phyloP scores from a whole-genome alignment of 129 eudicot genomes.

The Sambucus nigra region DNA sequence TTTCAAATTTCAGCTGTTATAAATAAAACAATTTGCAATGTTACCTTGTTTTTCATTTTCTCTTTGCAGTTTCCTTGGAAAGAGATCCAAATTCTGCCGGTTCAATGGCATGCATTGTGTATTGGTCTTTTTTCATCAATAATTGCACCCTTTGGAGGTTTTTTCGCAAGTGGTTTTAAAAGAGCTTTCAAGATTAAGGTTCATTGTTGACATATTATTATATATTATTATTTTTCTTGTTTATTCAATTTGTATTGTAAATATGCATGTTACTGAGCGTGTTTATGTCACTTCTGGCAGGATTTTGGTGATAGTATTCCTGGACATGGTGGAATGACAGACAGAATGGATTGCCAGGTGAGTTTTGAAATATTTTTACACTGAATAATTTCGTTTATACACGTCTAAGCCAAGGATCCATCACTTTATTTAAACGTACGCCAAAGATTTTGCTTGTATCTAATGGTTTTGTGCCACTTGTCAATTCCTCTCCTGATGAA shows the following conservation, averaged over 20 bases:
- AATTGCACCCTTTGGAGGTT: conserved; percentile 98
- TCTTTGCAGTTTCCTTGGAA: conserved; percentile 82
- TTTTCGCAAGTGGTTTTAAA: conserved; percentile 95
- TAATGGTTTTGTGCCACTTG: too few species aligned
- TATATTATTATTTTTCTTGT: too few species aligned
- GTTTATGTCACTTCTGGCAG: conserved; percentile 25
- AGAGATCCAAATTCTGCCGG: conserved; percentile 70
- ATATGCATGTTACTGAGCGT: not conserved
- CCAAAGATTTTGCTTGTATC: too few species aligned
- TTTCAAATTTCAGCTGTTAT: not conserved
- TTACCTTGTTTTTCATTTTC: not conserved
- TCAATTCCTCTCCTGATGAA: too few species aligned
- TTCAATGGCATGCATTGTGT: conserved; percentile 89
- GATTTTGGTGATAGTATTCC: conserved; percentile 99
- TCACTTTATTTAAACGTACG: too few species aligned
- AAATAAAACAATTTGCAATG: not conserved
- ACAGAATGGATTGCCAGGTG: conserved; percentile 99
- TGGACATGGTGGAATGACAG: conserved; percentile 99
- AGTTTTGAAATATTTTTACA: conserved; percentile 7
- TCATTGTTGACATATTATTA: too few species aligned
- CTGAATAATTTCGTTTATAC: too few species aligned
- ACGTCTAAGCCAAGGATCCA: too few species aligned
- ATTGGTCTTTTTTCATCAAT: conserved; percentile 94
- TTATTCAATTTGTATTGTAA: not conserved
- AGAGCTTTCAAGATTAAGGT: conserved; percentile 96